Conservation (phyloP, 768 basidiomycete species). For the Lentinula raphanica region DNA sequence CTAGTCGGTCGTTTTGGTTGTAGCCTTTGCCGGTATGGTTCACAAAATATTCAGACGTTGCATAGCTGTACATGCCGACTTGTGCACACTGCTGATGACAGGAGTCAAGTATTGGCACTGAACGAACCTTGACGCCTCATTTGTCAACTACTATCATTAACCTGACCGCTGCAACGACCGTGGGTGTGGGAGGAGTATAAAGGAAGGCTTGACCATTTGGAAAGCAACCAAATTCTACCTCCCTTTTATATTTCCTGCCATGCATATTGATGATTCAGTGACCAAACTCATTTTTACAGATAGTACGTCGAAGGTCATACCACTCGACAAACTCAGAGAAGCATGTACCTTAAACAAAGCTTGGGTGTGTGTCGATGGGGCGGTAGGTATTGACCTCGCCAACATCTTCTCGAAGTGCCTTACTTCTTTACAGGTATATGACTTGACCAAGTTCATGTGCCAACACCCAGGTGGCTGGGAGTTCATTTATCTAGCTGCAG, state of each 20-base stretch:
- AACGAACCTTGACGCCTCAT: too few species aligned
- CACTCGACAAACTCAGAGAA: background rate
- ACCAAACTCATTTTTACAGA: background rate
- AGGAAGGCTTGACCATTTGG: too few species aligned
- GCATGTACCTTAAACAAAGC: background rate
- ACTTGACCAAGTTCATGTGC: background rate
- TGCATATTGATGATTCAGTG: background rate
- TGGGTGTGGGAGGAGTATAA: too few species aligned
- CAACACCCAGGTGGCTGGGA: constrained; percentile 1
- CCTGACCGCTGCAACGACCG: too few species aligned
- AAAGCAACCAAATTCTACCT: too few species aligned
- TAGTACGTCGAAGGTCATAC: background rate
- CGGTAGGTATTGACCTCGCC: background rate
- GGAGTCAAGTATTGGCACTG: too few species aligned
- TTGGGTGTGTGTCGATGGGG: background rate
- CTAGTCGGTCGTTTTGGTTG: too few species aligned
- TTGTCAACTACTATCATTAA: too few species aligned
- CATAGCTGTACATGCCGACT: too few species aligned
- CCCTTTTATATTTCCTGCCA: background rate
- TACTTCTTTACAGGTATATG: background rate
- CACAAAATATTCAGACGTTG: too few species aligned
- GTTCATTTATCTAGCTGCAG: background rate
- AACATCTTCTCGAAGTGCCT: background rate
- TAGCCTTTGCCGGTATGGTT: too few species aligned
- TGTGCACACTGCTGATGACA: too few species aligned